Percentiles rank a stretch among this genome's conserved stretches.
These are phyloP conservation scores for Suillus bovinus DNA, from an alignment of 768 basidiomycete genomes.

Conservation along the genomic window DNA sequence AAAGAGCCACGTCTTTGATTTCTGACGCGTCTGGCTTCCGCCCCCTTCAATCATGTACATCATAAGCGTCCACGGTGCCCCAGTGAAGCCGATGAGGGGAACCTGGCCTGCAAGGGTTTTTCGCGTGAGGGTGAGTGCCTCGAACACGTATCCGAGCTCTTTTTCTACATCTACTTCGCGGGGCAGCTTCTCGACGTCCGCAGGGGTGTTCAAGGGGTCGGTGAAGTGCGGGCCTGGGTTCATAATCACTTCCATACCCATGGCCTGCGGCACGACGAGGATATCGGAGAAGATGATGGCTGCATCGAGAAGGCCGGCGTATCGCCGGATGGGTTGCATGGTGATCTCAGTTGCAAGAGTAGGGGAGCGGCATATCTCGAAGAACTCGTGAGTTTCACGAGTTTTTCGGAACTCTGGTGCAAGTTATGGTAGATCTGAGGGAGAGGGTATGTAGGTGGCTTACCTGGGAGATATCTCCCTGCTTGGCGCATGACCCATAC, in stretches of 20 bases:
- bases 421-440: background rate
- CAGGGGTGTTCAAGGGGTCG: constrained; percentile 76
- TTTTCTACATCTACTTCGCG: constrained; percentile 73
- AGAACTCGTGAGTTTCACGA: constrained; percentile 87
- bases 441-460: constrained; percentile 21
- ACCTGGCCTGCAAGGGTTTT: constrained; percentile 82
- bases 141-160: constrained; percentile 89
- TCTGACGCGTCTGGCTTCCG: constrained; percentile 85
- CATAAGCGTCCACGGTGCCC: constrained; percentile 98
- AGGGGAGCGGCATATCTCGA: constrained; percentile 94
- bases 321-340: constrained; percentile 90
- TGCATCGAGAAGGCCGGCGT: constrained; percentile 85
- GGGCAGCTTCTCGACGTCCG: constrained; percentile 63
- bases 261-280: constrained; percentile 95
- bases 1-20: constrained; percentile 94
- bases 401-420: constrained; percentile 83
- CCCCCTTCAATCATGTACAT: constrained; percentile 99
- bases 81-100: constrained; percentile 95
- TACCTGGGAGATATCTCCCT: constrained; percentile 92
- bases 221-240: constrained; percentile 90
- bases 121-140: constrained; percentile 86
- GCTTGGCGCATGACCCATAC: constrained; percentile 99
- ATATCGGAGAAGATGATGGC: constrained; percentile 99
- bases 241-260: constrained; percentile 97
- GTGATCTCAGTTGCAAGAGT: constrained; percentile 86